phyloP scores from a whole-genome alignment of 805 yeast species.

The Kuraishia cidri region DNA sequence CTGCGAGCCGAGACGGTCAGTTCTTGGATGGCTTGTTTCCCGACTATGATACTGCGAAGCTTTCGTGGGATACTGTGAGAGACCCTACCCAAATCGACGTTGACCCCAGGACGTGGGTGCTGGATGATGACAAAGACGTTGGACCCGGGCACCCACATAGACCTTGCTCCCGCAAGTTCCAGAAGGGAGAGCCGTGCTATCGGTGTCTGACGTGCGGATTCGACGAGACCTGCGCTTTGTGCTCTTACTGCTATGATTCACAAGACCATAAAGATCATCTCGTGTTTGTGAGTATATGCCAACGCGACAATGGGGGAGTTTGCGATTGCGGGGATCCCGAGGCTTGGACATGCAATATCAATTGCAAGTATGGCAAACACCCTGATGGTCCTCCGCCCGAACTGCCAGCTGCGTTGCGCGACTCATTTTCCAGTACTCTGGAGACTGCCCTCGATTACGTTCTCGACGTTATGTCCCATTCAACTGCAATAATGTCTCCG shows the following conservation, averaged over 20 bases:
- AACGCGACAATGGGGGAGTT: slow-evolving; percentile 64
- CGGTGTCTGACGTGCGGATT: slow-evolving; percentile 68
- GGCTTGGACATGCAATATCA: slow-evolving; percentile 55
- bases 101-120: too few species aligned
- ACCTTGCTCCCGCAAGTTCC: slow-evolving; percentile 67
- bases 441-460: slow-evolving; percentile 47
- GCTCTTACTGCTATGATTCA: slow-evolving; percentile 66
- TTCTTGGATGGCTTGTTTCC: slow-evolving; percentile 27
- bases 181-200: slow-evolving; percentile 75
- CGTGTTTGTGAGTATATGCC: slow-evolving; percentile 53
- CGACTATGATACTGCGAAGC: slow-evolving; percentile 11
- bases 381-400: slow-evolving; percentile 12
- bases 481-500: slow-evolving; percentile 27
- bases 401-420: slow-evolving; percentile 34
- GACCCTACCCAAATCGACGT: too few species aligned
- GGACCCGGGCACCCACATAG: too few species aligned
- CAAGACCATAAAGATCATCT: slow-evolving; percentile 67
- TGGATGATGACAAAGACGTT: too few species aligned
- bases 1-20: slow-evolving; percentile 31
- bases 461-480: slow-evolving; percentile 48
- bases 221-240: slow-evolving; percentile 80
- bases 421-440: slow-evolving; percentile 29
- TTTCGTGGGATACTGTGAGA: too few species aligned
- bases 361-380: slow-evolving; percentile 35
- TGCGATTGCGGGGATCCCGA: slow-evolving; percentile 90